Percentiles rank a stretch among this genome's conserved stretches.
These are phyloP conservation scores for Cerrena zonata DNA, from an alignment of 1,284 basidiomycete species.

Conservation along the genomic window DNA sequence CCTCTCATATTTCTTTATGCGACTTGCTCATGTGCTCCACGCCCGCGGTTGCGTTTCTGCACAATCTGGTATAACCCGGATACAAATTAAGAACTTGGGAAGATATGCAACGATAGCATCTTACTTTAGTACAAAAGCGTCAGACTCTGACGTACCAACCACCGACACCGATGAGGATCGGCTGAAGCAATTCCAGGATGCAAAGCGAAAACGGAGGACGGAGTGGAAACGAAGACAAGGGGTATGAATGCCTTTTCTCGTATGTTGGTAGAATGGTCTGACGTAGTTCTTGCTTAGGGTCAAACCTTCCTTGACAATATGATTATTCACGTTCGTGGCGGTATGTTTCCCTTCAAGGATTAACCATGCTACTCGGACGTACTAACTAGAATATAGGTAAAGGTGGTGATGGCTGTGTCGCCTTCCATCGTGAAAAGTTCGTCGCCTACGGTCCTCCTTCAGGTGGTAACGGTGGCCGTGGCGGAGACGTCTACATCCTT, in stretches of 20 bases:
- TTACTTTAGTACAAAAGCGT: too few species aligned
- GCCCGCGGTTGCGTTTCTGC: neutral
- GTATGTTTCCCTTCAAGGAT: constrained; percentile 33
- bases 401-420: constrained; percentile 79
- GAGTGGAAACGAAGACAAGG: constrained; percentile 74
- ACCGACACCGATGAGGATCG: neutral
- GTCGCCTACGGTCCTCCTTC: constrained; percentile 78
- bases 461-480: constrained; percentile 84
- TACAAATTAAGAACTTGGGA: neutral
- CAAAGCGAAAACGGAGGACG: constrained; percentile 42
- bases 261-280: neutral
- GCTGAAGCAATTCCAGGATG: neutral
- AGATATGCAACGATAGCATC: neutral
- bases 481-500: constrained; percentile 80
- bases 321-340: constrained; percentile 70
- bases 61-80: too few species aligned
- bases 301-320: constrained; percentile 78
- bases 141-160: too few species aligned
- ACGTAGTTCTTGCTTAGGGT: constrained; percentile 47
- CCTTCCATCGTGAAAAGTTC: constrained; percentile 78
- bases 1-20: constrained; percentile 6
- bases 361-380: neutral
- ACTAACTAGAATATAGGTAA: constrained; percentile 44
- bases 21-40: constrained; percentile 7
- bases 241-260: constrained; percentile 36